A percentile compares a stretch with the other conserved stretches of the same genome.
Evolutionary conservation across 805 yeast species (phyloP).

Genomic region (Debaryomyces maramus): DNA sequence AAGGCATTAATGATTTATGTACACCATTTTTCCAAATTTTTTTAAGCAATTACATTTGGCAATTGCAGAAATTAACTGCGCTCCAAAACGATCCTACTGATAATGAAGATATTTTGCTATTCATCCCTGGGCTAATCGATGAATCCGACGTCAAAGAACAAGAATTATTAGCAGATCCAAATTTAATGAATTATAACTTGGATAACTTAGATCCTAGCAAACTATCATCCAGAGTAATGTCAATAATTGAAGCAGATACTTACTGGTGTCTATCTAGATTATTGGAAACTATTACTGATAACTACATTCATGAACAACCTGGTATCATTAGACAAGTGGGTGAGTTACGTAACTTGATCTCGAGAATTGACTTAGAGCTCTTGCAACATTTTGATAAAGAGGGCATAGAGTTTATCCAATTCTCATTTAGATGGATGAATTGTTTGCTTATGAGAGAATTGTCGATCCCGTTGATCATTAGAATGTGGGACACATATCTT

Average conservation of each 20-base stretch:
- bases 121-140: slow-evolving; percentile 39
- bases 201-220: slow-evolving; percentile 62
- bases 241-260: slow-evolving; percentile 88
- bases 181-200: slow-evolving; percentile 32
- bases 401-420: slow-evolving; percentile 91
- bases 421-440: slow-evolving; percentile 98
- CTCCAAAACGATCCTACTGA: slow-evolving; percentile 1
- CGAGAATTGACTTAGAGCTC: slow-evolving; percentile 74
- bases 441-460: slow-evolving; percentile 94
- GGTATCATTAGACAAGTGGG: slow-evolving; percentile 91
- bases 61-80: slow-evolving; percentile 27
- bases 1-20: slow-evolving; percentile 91
- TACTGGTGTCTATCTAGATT: slow-evolving; percentile 95
- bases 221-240: slow-evolving; percentile 59
- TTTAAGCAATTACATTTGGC: slow-evolving; percentile 61
- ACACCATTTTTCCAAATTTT: slow-evolving; percentile 93
- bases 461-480: slow-evolving; percentile 68
- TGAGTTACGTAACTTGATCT: slow-evolving; percentile 73
- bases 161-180: slow-evolving; percentile 25
- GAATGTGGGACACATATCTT: slow-evolving; percentile 98
- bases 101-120: slow-evolving; percentile 25
- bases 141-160: slow-evolving; percentile 22
- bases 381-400: slow-evolving; percentile 75
- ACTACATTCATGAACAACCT: slow-evolving; percentile 97
- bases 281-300: slow-evolving; percentile 93